Evolutionary conservation across 2,329 filamentous ascomycete species (phyloP).

Genomic region (Aspergillus thermomutatus): DNA sequence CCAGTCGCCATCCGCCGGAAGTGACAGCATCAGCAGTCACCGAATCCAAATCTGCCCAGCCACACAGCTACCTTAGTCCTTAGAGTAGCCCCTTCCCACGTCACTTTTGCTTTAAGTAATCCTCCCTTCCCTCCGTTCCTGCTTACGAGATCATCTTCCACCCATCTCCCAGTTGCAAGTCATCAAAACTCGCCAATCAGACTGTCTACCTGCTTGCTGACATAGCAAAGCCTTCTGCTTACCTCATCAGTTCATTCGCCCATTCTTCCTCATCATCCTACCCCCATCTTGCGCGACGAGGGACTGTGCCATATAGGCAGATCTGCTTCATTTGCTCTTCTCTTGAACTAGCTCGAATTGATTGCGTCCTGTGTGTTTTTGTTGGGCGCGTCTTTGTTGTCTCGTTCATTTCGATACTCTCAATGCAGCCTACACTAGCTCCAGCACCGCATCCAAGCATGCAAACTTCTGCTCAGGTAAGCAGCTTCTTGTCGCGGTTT

Average conservation of each 20-base stretch:
- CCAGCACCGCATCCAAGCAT: slow-evolving; percentile 49
- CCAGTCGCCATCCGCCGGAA: no score
- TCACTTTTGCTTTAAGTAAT: slow-evolving; percentile 16
- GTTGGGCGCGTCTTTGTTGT: slow-evolving; percentile 16
- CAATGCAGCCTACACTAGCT: slow-evolving; percentile 47
- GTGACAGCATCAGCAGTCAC: no score
- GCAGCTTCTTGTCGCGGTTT: slow-evolving; percentile 38
- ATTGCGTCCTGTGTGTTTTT: slow-evolving; percentile 7
- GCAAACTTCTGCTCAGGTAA: slow-evolving; percentile 54
- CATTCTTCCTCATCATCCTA: slow-evolving; percentile 17
- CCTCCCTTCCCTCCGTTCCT: slow-evolving; percentile 10
- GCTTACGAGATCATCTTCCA: slow-evolving; percentile 25
- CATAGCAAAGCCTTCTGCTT: slow-evolving; percentile 25
- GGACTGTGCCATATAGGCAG: slow-evolving; percentile 4
- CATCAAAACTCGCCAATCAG: slow-evolving; percentile 10
- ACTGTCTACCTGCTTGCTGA: slow-evolving; percentile 4
- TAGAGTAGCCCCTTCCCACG: slow-evolving; percentile 3
- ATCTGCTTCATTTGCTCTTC: neutral
- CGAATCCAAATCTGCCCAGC: neutral
- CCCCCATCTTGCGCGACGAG: slow-evolving; percentile 9
- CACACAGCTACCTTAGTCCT: no score
- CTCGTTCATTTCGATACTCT: slow-evolving; percentile 10
- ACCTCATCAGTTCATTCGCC: slow-evolving; percentile 34
- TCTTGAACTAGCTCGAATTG: slow-evolving; percentile 13
- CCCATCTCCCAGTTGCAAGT: slow-evolving; percentile 2